Conservation (phyloP, 78 protist genomes). For the Dictyostelium capitatum region DNA sequence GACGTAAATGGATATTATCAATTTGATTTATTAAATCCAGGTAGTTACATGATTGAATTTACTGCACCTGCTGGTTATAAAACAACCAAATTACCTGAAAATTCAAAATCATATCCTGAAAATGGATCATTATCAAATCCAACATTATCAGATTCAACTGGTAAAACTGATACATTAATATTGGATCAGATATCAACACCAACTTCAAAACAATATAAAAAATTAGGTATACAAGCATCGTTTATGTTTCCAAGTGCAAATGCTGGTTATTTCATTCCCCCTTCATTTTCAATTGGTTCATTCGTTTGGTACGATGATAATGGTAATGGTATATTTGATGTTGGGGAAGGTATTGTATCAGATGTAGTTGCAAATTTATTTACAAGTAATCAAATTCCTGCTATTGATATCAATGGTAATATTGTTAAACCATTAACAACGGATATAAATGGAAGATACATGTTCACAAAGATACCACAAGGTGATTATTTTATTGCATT, state of each 20-base stretch:
- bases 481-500: conserved; percentile 21
- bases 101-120: not conserved
- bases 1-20: not conserved
- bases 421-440: not conserved
- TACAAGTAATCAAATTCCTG: not conserved
- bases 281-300: conserved; percentile 37
- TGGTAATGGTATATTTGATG: conserved; percentile 18
- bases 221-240: not conserved
- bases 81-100: not conserved
- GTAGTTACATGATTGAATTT: not conserved
- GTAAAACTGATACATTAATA: not conserved
- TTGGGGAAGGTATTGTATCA: conserved; percentile 26
- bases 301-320: conserved; percentile 41
- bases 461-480: not conserved
- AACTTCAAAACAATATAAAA: not conserved
- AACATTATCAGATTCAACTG: not conserved
- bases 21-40: not conserved
- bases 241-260: not conserved
- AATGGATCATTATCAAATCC: not conserved
- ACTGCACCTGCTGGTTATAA: not conserved
- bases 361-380: not conserved
- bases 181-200: not conserved
- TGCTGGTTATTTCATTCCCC: conserved; percentile 5
- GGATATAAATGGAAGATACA: conserved; percentile 15
- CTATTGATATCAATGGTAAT: conserved; percentile 1